Evolutionary conservation across 441 rosid species (phyloP), one percentile per base, ranked within the genome.

Genomic region (Eruca vesicaria): DNA sequence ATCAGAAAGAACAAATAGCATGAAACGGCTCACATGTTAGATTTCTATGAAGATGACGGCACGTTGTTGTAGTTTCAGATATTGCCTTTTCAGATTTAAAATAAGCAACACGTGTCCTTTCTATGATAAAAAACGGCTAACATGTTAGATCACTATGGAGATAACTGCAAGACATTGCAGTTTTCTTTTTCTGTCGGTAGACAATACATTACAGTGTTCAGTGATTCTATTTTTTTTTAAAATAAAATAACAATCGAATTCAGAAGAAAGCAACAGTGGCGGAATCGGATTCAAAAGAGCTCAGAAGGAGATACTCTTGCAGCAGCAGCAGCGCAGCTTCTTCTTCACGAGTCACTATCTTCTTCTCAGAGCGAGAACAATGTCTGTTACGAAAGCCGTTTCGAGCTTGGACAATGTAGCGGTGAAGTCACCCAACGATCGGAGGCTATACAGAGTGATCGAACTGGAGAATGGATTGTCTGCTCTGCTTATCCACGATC

Each of bases 401-500:
- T 87, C 82, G 50, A 80, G 84, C 21, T 85, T 90, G 28, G 97
- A 89, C 80, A 82, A 80, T 50, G 63, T 84, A n/a, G 97, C 93
- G 14, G 72, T 95, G 18, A 95, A 91, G 77, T 89, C 99, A 11
- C 97, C 97, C 1, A 86, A 90, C 71, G 99, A 95, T 76, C 75
- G 81, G 72, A 88, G 94, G 11, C 78, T 90, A 7, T 95, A 95
- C 83, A 82, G 98, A 78, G 78, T 85, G 66, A 78, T 91, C 71
- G 85, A 86, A 64, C 88, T 95, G 50, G 82, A 86, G 45, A 95
- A 89, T 28, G 96, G 98, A 10, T 90, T 95, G 74, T 84, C 84
- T 66, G 94, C 95, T 76, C 80, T 95, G 77, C 92, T 95, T 53
- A 85, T 95, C 75, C 98, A 95, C 82, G 99, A 95, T 84, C 98